These are phyloP conservation scores for Laetiporus sulphureus DNA, from an alignment of 1,284 basidiomycete genomes.

Conservation along the genomic window DNA sequence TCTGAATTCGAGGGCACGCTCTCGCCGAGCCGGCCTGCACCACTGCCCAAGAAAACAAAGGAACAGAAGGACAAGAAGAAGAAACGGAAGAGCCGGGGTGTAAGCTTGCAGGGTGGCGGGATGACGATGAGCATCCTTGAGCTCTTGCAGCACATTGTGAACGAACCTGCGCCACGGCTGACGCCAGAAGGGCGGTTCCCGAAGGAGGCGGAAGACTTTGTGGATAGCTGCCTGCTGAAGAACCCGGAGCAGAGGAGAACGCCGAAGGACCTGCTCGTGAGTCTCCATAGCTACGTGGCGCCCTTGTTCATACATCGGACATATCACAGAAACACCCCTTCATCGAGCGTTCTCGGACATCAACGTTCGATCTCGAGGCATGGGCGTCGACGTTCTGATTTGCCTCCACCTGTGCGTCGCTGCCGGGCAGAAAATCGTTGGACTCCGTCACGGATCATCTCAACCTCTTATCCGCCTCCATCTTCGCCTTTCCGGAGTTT, in stretches of 20 bases:
- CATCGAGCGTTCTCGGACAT: constrained; percentile 43
- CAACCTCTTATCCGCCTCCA: background rate
- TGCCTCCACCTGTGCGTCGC: background rate
- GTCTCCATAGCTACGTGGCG: constrained; percentile 25
- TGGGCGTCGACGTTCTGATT: constrained; percentile 59
- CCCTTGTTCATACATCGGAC: background rate
- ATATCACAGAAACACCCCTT: constrained; percentile 49
- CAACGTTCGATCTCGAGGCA: constrained; percentile 50
- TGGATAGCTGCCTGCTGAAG: constrained; percentile 82
- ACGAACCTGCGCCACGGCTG: constrained; percentile 86
- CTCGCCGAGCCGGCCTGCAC: constrained; percentile 44
- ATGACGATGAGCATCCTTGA: constrained; percentile 98
- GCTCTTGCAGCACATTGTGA: constrained; percentile 95
- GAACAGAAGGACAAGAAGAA: constrained; percentile 34
- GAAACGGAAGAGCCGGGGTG: constrained; percentile 71
- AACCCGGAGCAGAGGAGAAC: constrained; percentile 72
- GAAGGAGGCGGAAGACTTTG: constrained; percentile 66
- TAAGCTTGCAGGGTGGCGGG: constrained; percentile 82
- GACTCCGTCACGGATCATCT: too few relatives aligned
- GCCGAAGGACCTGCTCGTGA: constrained; percentile 76
- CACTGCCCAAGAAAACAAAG: constrained; percentile 35
- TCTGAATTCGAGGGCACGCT: constrained; percentile 68
- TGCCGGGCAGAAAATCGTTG: too few relatives aligned
- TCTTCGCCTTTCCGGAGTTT: constrained; percentile 1
- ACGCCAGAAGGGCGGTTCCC: constrained; percentile 67